Evolutionary conservation across 2,329 filamentous ascomycete genomes (phyloP).

Genomic region (Magnaporthiopsis incrustans): DNA sequence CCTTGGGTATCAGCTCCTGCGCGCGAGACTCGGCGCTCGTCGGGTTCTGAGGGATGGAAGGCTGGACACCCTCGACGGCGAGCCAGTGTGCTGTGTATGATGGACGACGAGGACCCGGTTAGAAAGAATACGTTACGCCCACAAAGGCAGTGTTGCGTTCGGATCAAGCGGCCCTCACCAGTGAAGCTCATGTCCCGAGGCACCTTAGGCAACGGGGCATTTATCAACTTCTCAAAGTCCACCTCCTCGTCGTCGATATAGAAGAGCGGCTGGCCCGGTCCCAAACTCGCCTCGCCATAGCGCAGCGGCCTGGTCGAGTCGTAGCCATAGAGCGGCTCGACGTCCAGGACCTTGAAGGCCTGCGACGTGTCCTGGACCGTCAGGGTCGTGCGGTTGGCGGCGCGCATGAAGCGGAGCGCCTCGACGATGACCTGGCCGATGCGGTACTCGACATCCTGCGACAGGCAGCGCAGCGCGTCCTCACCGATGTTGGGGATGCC

Average conservation of each 20-base stretch:
- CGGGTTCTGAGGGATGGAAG: constrained; percentile 92
- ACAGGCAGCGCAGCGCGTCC: constrained; percentile 78
- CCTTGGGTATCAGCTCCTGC: constrained; percentile 83
- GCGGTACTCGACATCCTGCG: constrained; percentile 92
- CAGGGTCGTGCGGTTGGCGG: constrained; percentile 75
- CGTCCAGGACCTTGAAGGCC: constrained; percentile 77
- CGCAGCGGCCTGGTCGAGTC: constrained; percentile 82
- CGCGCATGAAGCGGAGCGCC: constrained; percentile 92
- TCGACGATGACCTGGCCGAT: constrained; percentile 90
- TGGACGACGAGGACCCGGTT: neutral
- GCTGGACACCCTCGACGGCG: constrained; percentile 93
- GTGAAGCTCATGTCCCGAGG: constrained; percentile 90
- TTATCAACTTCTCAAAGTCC: constrained; percentile 98
- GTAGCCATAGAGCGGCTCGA: constrained; percentile 94
- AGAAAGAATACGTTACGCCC: neutral
- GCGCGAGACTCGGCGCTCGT: constrained; percentile 75
- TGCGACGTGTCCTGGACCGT: constrained; percentile 85
- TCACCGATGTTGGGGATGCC: constrained; percentile 76
- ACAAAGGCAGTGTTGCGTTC: no score
- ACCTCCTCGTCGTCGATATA: constrained; percentile 98
- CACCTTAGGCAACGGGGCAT: constrained; percentile 89
- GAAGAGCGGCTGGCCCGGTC: constrained; percentile 87
- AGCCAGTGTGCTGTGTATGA: constrained; percentile 80
- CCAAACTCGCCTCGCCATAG: constrained; percentile 89
- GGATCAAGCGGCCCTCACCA: constrained; percentile 46